Percentiles rank a stretch among this genome's conserved stretches.
Evolutionary conservation across 805 yeast species (phyloP).

Genomic region (Metschnikowia anglica): DNA sequence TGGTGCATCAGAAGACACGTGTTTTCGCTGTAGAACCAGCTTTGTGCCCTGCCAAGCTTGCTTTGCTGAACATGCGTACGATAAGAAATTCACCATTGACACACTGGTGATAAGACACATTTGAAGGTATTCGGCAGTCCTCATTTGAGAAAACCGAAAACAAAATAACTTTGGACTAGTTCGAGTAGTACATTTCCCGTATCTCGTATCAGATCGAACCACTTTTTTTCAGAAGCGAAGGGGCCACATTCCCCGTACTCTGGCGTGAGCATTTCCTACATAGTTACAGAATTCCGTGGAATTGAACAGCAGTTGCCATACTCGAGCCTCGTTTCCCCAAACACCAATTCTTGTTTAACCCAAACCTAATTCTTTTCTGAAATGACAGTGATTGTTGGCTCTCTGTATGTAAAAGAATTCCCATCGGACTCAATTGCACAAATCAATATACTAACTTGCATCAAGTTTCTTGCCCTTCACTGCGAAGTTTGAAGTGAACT

Average conservation of each 20-base stretch:
- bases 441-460: constrained; percentile 19
- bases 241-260: neutral
- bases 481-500: constrained; percentile 57
- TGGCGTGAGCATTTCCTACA: constrained; percentile 12
- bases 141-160: no score
- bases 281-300: constrained; percentile 6
- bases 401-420: constrained; percentile 50
- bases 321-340: neutral
- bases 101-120: no score
- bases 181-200: no score
- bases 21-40: no score
- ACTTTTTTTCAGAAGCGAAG: neutral
- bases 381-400: constrained; percentile 71
- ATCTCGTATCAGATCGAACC: no score
- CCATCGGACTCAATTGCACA: neutral
- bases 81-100: no score
- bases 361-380: neutral
- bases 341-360: neutral
- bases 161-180: no score
- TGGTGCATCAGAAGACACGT: no score
- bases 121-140: no score
- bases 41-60: no score
- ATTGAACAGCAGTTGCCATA: constrained; percentile 6
- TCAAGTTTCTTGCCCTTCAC: constrained; percentile 67
- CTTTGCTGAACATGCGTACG: no score